phyloP scores from a whole-genome alignment of 2,329 filamentous ascomycete genomes.

The Ascochyta viciae-villosae region DNA sequence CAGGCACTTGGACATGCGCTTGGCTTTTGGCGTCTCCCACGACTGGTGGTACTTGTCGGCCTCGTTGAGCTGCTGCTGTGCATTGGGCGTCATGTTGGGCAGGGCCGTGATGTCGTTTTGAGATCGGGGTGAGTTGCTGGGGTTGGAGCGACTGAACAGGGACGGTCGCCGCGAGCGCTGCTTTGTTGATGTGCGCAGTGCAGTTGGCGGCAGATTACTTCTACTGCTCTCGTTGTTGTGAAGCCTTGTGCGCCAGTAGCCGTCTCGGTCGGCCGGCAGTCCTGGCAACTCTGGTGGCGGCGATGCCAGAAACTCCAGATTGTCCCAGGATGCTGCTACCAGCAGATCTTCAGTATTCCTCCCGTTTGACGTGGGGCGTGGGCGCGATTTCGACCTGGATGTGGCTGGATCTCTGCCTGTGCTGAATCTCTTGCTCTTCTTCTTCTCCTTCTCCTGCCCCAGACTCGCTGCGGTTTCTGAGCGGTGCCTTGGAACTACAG shows the following conservation, averaged over 20 bases:
- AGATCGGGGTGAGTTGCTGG: conserved; percentile 20
- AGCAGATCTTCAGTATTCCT: conserved; percentile 23
- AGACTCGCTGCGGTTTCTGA: not conserved
- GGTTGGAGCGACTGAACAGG: conserved; percentile 9
- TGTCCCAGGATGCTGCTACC: conserved; percentile 26
- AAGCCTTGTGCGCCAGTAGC: conserved; percentile 2
- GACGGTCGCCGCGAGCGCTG: conserved; percentile 21
- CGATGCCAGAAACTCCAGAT: conserved; percentile 30
- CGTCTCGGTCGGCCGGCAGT: not conserved
- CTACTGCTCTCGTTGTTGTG: conserved; percentile 1
- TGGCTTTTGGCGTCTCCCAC: conserved; percentile 19
- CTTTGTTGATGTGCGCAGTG: conserved; percentile 14
- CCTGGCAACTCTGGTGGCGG: conserved; percentile 26
- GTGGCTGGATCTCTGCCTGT: conserved; percentile 9
- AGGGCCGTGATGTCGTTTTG: conserved; percentile 40
- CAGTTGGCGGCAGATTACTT: conserved; percentile 2
- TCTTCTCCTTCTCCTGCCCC: conserved; percentile 7
- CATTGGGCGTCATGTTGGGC: conserved; percentile 27
- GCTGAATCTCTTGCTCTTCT: conserved; percentile 20
- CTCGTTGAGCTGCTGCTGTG: conserved; percentile 8
- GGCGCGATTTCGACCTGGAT: conserved; percentile 8
- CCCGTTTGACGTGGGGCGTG: conserved; percentile 16
- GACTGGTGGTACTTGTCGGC: conserved; percentile 21
- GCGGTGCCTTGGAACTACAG: conserved; percentile 12
- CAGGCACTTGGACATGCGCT: conserved; percentile 36